Conservation (phyloP, 352 stramenopile species). For the Phytopythium aichiense region DNA sequence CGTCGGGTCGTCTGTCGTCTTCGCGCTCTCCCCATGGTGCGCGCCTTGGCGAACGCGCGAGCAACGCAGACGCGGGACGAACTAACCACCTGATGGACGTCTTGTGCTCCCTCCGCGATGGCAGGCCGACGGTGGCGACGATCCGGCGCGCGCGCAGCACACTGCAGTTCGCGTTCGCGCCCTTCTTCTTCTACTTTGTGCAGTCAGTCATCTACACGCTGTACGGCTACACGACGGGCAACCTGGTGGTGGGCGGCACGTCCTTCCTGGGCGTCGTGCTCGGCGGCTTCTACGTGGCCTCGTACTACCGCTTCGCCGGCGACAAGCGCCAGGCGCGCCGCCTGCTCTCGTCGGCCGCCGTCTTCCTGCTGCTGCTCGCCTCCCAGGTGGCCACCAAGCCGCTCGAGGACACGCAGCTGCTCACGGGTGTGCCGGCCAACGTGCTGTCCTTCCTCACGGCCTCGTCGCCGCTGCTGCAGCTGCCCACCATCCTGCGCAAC, state of each 20-base stretch:
- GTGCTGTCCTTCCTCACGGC: slow-evolving; percentile 69
- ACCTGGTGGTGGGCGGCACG: slow-evolving; percentile 54
- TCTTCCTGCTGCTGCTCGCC: slow-evolving; percentile 47
- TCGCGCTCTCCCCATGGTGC: slow-evolving; percentile 65
- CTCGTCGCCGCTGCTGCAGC: slow-evolving; percentile 59
- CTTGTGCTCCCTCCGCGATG: background rate
- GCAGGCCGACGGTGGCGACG: slow-evolving; percentile 52
- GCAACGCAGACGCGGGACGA: background rate
- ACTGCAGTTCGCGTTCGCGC: slow-evolving; percentile 72
- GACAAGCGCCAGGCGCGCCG: slow-evolving; percentile 36
- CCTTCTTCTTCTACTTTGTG: slow-evolving; percentile 85
- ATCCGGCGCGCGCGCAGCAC: slow-evolving; percentile 68
- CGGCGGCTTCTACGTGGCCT: slow-evolving; percentile 63
- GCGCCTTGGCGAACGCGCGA: background rate
- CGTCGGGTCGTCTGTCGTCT: slow-evolving; percentile 56
- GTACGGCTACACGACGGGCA: slow-evolving; percentile 61
- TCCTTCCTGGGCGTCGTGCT: slow-evolving; percentile 51
- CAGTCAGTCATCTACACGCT: slow-evolving; percentile 81
- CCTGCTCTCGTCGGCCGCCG: slow-evolving; percentile 41
- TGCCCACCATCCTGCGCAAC: slow-evolving; percentile 57
- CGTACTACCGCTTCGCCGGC: slow-evolving; percentile 56
- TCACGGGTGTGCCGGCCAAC: slow-evolving; percentile 74
- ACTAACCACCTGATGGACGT: background rate
- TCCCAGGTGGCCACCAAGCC: slow-evolving; percentile 39
- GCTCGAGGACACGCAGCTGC: slow-evolving; percentile 44